Evolutionary conservation across 345 rosid genomes (phyloP).

Genomic region (Heritiera fomes): DNA sequence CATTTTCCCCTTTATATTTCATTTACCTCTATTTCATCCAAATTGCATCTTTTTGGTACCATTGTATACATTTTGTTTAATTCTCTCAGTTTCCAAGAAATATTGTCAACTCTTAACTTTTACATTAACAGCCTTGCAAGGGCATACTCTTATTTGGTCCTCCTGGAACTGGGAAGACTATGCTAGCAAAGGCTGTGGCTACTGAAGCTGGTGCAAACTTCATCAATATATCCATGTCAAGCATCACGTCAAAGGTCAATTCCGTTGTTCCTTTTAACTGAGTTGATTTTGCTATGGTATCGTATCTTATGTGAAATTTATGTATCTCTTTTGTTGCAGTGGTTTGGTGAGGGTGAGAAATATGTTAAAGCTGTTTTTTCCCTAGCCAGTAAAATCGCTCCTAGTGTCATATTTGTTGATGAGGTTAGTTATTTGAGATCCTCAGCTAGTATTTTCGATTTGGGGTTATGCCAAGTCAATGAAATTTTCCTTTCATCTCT

Average conservation of each 20-base stretch:
- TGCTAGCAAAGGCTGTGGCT: slow-evolving; percentile 97
- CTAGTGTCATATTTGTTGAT: slow-evolving; percentile 88
- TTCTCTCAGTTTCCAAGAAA: background rate
- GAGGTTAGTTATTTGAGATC: slow-evolving; percentile 52
- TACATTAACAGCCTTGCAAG: slow-evolving; percentile 68
- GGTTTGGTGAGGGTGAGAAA: slow-evolving; percentile 98
- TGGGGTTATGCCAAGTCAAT: background rate
- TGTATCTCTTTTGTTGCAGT: slow-evolving; percentile 47
- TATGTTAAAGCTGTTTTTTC: slow-evolving; percentile 91
- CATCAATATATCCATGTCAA: slow-evolving; percentile 87
- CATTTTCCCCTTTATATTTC: background rate
- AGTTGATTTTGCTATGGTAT: slow-evolving; percentile 10
- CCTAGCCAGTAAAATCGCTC: slow-evolving; percentile 85
- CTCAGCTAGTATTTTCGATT: slow-evolving; percentile 16
- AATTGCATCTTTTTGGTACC: background rate
- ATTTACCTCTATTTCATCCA: background rate
- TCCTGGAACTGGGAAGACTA: slow-evolving; percentile 96
- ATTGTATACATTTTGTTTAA: background rate
- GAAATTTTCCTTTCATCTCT: slow-evolving; percentile 7
- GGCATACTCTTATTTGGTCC: slow-evolving; percentile 94
- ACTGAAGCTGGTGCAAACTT: slow-evolving; percentile 99
- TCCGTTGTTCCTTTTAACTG: slow-evolving; percentile 9
- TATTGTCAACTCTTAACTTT: slow-evolving; percentile 13
- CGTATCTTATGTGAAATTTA: slow-evolving; percentile 10
- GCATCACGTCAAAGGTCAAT: slow-evolving; percentile 82